Conservation (phyloP, 257 asterid species). For the Solanum lycopersicoides region DNA sequence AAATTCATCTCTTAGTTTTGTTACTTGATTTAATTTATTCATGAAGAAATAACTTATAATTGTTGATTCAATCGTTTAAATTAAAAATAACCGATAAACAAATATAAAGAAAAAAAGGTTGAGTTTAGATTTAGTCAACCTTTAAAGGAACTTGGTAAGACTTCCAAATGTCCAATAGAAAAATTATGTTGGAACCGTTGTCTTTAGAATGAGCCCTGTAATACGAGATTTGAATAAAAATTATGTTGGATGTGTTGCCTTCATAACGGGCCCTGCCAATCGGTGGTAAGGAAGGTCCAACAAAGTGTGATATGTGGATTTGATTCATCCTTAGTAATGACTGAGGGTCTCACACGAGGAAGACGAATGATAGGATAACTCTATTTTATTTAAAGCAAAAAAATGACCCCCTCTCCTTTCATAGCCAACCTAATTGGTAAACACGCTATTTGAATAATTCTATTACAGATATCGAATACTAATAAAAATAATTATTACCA, state of each 20-base stretch:
- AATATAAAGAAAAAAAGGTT: not conserved
- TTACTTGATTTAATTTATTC: not conserved
- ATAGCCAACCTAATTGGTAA: too few species aligned
- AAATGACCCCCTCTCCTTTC: too few species aligned
- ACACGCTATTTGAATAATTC: not conserved
- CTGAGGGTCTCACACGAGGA: not conserved
- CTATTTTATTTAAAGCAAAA: not conserved
- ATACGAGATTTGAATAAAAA: too few species aligned
- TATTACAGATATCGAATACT: too few species aligned
- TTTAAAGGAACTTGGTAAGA: not conserved
- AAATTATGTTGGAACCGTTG: too few species aligned
- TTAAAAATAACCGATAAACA: too few species aligned
- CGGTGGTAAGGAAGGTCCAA: not conserved
- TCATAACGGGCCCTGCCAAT: not conserved
- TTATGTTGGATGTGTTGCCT: not conserved
- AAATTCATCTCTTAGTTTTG: not conserved
- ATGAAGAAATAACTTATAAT: not conserved
- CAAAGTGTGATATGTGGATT: too few species aligned
- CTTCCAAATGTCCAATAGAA: not conserved
- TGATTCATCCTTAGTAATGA: not conserved
- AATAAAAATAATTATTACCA: not conserved
- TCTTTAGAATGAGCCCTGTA: too few species aligned
- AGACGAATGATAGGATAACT: not conserved
- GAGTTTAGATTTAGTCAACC: not conserved
- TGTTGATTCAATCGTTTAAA: not conserved